Evolutionary conservation across 768 basidiomycete species (phyloP), one percentile per base, ranked within the genome.

Genomic region (Leucosporidium scottii): DNA sequence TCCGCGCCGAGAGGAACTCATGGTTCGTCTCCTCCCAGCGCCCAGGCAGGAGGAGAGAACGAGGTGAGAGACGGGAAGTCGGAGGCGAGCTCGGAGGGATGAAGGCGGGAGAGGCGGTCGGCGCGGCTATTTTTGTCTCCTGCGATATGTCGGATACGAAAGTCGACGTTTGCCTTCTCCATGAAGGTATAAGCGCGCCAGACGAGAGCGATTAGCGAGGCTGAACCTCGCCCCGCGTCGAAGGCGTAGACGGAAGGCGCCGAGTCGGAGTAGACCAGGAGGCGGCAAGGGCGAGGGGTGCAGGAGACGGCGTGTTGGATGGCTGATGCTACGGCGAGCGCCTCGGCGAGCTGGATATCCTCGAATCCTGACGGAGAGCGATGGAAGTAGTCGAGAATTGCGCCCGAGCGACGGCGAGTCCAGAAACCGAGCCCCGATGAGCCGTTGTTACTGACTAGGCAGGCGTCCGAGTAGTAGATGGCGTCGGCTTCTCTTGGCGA

Each of bases 181-280:
- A 54, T 1, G 0, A 5, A 4, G 2, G 1, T 6, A 27, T 20
- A 59, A 7, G 13, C 1, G 7, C 4, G 1, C n/a, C 34, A n/a
- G 25, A 27, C 13, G 34, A 54, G 51, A 0, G 10, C 34, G 39
- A 5, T 34, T 34, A 62, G 51, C 2, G 21, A 7, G 15, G 1
- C 1, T 4, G 10, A 13, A 1, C 51, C 31, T 12, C 20, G 13
- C n/a, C 61, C 61, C 1, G 20, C 21, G 30, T 62, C 50, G 27
- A 54, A 44, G 25, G 50, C 50, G 36, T 53, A 62, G 48, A 31
- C 47, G 20, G 28, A n/a, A 0, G 48, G 27, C 8, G 34, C 28
- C 10, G 51, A 36, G 51, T 62, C 53, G 23, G 61, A 39, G 25
- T 34, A 10, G 15, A 62, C 34, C 1, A 44, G 0, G 1, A 21